These are phyloP conservation scores for Bromus sterilis DNA, from an alignment of 176 grass and related monocot genomes.

Conservation along the genomic window DNA sequence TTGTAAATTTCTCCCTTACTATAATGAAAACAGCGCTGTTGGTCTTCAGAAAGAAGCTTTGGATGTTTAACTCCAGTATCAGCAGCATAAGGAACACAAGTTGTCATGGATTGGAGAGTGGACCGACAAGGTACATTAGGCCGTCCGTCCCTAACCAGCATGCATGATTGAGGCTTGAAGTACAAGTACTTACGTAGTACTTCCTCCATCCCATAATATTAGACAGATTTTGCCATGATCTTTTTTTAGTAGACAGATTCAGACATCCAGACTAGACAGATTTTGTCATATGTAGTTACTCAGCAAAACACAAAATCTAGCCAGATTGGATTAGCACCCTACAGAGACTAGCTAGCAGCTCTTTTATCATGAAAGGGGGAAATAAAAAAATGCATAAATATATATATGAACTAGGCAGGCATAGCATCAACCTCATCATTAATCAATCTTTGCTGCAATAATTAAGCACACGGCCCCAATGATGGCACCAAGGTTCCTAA, in stretches of 20 bases:
- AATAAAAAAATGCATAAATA: neutral
- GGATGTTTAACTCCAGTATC: neutral
- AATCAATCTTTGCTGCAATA: neutral
- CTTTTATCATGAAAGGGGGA: neutral
- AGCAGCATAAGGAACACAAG: too few species aligned
- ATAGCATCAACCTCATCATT: neutral
- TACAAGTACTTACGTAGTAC: too few species aligned
- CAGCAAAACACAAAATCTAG: neutral
- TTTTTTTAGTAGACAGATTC: neutral
- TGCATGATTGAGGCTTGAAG: too few species aligned
- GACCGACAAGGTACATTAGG: too few species aligned
- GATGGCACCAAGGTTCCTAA: neutral
- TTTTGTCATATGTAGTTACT: neutral
- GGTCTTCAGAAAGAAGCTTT: neutral
- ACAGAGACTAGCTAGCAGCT: neutral
- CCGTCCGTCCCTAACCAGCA: too few species aligned
- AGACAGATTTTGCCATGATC: neutral
- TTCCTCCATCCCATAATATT: too few species aligned
- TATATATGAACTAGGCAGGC: neutral
- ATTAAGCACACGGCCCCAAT: constrained; percentile 1
- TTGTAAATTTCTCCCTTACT: neutral
- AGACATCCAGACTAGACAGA: neutral
- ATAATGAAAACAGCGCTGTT: neutral
- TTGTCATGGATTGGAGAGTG: too few species aligned
- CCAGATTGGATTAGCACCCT: neutral